phyloP scores from a whole-genome alignment of 2,329 filamentous ascomycete species.

The Hymenoscyphus infarciens region DNA sequence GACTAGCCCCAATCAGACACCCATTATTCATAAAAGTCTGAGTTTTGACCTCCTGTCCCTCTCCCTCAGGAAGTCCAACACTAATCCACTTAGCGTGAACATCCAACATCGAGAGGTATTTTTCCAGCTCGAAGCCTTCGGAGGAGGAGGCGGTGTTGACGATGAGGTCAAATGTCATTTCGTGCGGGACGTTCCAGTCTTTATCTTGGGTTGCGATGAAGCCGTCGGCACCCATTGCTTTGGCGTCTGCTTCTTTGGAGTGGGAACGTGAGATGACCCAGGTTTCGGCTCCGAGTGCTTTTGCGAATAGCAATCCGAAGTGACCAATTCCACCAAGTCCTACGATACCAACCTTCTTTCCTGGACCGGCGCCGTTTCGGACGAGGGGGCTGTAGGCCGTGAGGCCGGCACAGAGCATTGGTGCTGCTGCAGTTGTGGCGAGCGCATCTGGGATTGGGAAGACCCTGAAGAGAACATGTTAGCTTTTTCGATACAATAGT shows the following conservation, averaged over 20 bases:
- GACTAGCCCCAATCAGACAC: conserved; percentile 66
- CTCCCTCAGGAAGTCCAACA: conserved; percentile 75
- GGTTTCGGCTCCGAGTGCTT: conserved; percentile 60
- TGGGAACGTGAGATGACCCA: conserved; percentile 60
- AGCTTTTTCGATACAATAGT: not conserved
- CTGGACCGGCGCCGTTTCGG: conserved; percentile 69
- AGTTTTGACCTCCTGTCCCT: conserved; percentile 66
- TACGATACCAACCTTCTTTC: conserved; percentile 74
- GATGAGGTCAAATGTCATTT: conserved; percentile 70
- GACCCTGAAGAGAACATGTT: conserved; percentile 41
- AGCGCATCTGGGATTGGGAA: conserved; percentile 75
- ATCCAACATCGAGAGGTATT: conserved; percentile 77
- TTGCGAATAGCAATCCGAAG: conserved; percentile 66
- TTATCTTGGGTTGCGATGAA: conserved; percentile 56
- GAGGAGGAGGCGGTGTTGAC: conserved; percentile 70
- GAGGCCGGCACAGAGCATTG: conserved; percentile 81
- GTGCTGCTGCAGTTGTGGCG: conserved; percentile 59
- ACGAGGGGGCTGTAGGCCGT: conserved; percentile 77
- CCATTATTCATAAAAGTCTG: conserved; percentile 75
- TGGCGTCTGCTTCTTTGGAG: conserved; percentile 57
- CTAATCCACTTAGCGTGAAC: conserved; percentile 78
- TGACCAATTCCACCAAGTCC: conserved; percentile 71
- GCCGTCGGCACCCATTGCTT: conserved; percentile 57
- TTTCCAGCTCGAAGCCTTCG: conserved; percentile 61
- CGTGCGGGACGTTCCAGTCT: conserved; percentile 54